Evolutionary conservation across 2,329 filamentous ascomycete genomes (phyloP).

Genomic region (Verticillium nonalfalfae): DNA sequence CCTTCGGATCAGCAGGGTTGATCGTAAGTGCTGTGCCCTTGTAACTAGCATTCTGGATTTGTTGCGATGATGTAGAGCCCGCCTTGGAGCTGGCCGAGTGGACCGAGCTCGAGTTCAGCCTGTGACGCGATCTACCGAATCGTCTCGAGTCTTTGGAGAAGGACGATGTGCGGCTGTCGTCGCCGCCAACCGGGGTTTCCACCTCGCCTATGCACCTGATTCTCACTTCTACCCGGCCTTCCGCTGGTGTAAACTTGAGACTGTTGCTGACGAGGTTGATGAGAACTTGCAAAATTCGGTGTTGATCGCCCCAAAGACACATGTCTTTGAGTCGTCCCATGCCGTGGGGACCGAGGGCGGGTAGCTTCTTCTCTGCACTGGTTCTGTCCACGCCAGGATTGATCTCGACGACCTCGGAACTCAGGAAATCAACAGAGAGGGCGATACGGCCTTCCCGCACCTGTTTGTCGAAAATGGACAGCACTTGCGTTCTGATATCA

Average conservation of each 20-base stretch:
- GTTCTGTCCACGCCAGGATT: conserved; percentile 17
- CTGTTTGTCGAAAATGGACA: conserved; percentile 87
- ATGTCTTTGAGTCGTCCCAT: conserved; percentile 72
- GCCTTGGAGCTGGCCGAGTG: conserved; percentile 43
- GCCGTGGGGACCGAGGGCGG: conserved; percentile 58
- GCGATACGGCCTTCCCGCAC: conserved; percentile 72
- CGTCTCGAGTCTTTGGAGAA: conserved; percentile 40
- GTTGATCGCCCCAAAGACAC: conserved; percentile 87
- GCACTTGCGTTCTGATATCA: conserved; percentile 77
- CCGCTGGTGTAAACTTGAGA: conserved; percentile 79
- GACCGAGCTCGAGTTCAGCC: conserved; percentile 41
- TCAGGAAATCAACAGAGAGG: conserved; percentile 66
- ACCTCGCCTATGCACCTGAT: conserved; percentile 67
- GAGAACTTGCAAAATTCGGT: conserved; percentile 84
- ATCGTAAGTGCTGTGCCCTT: conserved; percentile 52
- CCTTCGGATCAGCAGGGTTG: conserved; percentile 55
- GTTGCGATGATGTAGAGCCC: conserved; percentile 12
- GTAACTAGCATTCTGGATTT: conserved; percentile 10
- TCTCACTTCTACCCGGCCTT: conserved; percentile 67
- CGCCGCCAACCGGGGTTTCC: conserved; percentile 25
- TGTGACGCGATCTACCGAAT: conserved; percentile 32
- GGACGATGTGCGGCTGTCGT: conserved; percentile 47
- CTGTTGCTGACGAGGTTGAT: conserved; percentile 92
- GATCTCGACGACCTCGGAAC: conserved; percentile 28
- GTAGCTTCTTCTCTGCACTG: conserved; percentile 29